Conservation (phyloP, 2,329 filamentous ascomycete species). For the Lasiodiplodia theobromae region DNA sequence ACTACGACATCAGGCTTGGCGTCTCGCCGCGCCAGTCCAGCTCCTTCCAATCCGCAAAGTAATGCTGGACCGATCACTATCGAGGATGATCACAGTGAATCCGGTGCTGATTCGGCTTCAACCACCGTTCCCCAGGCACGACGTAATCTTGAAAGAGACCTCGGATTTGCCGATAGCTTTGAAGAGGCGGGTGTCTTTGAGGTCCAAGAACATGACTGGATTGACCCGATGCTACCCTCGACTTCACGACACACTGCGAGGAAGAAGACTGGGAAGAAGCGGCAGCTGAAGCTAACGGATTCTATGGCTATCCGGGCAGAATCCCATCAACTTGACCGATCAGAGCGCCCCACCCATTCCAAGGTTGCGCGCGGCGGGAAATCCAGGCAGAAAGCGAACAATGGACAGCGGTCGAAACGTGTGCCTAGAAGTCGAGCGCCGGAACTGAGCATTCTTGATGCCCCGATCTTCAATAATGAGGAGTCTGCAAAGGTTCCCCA, state of each 20-base stretch:
- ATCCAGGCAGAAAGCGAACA: not conserved
- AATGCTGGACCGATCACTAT: slow-evolving; percentile 37
- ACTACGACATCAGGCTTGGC: not conserved
- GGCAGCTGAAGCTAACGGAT: slow-evolving; percentile 49
- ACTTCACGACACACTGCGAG: slow-evolving; percentile 35
- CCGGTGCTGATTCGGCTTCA: not conserved
- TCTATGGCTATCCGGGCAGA: slow-evolving; percentile 37
- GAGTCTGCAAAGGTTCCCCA: slow-evolving; percentile 48
- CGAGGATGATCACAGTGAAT: slow-evolving; percentile 46
- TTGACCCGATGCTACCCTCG: slow-evolving; percentile 50
- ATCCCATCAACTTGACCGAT: slow-evolving; percentile 22
- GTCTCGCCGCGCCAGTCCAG: slow-evolving; percentile 1
- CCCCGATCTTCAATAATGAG: slow-evolving; percentile 27
- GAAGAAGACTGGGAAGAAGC: slow-evolving; percentile 37
- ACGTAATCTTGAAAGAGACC: slow-evolving; percentile 19
- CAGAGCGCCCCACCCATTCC: not conserved
- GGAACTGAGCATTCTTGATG: slow-evolving; percentile 61
- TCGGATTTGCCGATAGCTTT: slow-evolving; percentile 9
- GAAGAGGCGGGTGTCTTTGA: slow-evolving; percentile 37
- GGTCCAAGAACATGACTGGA: slow-evolving; percentile 54
- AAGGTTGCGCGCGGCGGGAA: not conserved
- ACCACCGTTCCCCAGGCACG: not conserved
- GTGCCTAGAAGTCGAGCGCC: slow-evolving; percentile 35
- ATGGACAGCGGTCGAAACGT: not conserved
- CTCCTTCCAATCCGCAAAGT: not conserved